Base-by-base conservation (phyloP, 371 early-diverging fungal species). In the Mucor circinelloides region DNA sequence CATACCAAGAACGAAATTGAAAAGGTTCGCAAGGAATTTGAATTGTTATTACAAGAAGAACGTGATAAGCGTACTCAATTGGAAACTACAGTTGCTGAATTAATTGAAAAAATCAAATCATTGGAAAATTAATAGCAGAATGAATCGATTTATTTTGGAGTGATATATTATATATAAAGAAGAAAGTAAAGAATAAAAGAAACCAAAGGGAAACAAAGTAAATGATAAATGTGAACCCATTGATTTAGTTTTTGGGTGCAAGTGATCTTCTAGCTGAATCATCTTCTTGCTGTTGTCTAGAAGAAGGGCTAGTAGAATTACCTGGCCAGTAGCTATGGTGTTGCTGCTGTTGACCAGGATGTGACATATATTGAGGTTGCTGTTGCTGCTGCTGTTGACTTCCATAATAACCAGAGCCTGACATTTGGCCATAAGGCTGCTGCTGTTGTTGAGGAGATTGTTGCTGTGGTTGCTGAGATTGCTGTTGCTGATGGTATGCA, bases 1-100 rank as follows among this genome's bases (percentile, higher is more conserved):
- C 85, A 76, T 69, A 79, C 87, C 60, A 87, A 81, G 63, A 85
- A 86, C 48, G 88, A 87, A 68, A 65, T 87, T 23, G 87, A 86
- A 36, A 84, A 82, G 31, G 69, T 82, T 15, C 77, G 79, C 60
- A 81, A 77, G 54, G 85, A 89, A 62, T 74, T 79, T 30, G 79
- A 82, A 42, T 61, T 59, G 9, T 44, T 72, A 32, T 68, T 89
- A 31, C 67, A 81, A 13, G 81, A 85, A 46, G 87, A 89, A 66
- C 78, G 85, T 34, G 84, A 76, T 32, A 75, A 79, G 40, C 79
- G 86, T 6, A 64, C 68, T 44, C 73, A 78, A 38, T 70, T 89
- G 38, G 85, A 89, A 64, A 71, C 72, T 13, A 69, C 76, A 25
- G 80, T 89, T 17, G 64, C 72, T 9, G 70, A 77, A 17, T 78